Base-by-base conservation (phyloP, 208 protist species). In the Porcisia hertigi region DNA sequence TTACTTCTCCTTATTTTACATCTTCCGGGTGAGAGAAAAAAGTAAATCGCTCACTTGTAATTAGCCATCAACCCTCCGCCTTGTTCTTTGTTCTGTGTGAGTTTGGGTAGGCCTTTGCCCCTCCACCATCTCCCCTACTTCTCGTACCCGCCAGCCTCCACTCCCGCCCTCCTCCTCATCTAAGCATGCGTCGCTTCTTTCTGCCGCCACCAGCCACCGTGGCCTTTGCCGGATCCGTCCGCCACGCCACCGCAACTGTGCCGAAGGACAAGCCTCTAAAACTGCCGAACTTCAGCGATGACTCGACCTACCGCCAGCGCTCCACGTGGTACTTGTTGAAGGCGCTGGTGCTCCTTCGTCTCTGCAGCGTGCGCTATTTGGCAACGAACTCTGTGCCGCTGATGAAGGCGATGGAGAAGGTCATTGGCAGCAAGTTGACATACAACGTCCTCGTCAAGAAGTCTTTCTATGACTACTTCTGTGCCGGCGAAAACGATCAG, bases 401-500 rank as follows among this genome's bases (percentile, higher is more conserved):
- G 41, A 89, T 97, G 83, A 92, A 91, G 70, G 49, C 76, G 25
- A 71, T 86, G 25, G 90, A 96, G 66, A 88, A 85, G 65, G 77
- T 96, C 12, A 45, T 98, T 2, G 96, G 94, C 45, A 82, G 72
- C 12, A 86, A 75, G 53, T 62, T 98, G 39, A 96, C 94, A 0
- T 93, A 97, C 77, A 84, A 86, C 39, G 66, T 93, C 25, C 55
- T 91, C 5, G 91, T 98, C 39, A 97, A 96, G 80, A 64, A 79
- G 43, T 98, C 96, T n/a, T 96, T 98, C 63, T 99, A 98, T 76
- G 74, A 76, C 62, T 97, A 98, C 77, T 99, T 98, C 75, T 98
- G 97, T 77, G 98, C 93, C 6, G 98, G 98, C n/a, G 95, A 96
- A 76, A 91, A 93, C 76, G 92, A 92, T 41, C 71, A 88, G n/a